phyloP scores from a whole-genome alignment of 768 basidiomycete genomes.

The Collybiopsis luxurians region DNA sequence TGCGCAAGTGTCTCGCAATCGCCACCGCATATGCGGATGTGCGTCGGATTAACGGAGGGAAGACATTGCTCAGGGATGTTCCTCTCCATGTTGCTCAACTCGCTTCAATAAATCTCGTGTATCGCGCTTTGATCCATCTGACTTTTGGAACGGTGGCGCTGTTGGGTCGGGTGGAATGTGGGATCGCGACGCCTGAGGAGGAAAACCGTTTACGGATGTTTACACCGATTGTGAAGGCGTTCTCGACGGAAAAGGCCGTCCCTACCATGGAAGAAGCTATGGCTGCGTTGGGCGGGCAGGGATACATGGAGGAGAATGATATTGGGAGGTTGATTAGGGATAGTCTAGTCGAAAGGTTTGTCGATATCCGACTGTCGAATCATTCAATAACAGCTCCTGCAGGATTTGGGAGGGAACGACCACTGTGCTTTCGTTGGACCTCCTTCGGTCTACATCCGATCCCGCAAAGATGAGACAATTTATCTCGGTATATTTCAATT shows the following conservation, averaged over 20 bases:
- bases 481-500: constrained; percentile 37
- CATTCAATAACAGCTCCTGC: not conserved
- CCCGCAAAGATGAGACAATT: constrained; percentile 44
- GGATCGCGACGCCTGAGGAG: constrained; percentile 47
- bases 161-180: constrained; percentile 62
- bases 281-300: constrained; percentile 70
- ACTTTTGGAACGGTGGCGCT: constrained; percentile 56
- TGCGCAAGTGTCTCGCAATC: constrained; percentile 64
- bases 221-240: constrained; percentile 71
- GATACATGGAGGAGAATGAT: constrained; percentile 82
- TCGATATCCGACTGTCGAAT: not conserved
- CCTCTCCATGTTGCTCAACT: constrained; percentile 66
- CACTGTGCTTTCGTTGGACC: constrained; percentile 66
- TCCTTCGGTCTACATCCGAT: constrained; percentile 53
- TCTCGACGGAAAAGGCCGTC: constrained; percentile 61
- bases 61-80: constrained; percentile 46
- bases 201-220: constrained; percentile 54
- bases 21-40: constrained; percentile 63
- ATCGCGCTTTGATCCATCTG: constrained; percentile 65
- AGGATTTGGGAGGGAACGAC: constrained; percentile 81
- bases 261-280: constrained; percentile 72
- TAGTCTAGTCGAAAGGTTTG: constrained; percentile 64
- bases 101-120: constrained; percentile 56
- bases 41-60: constrained; percentile 52
- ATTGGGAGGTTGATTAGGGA: constrained; percentile 68